Base-by-base conservation (phyloP, 108 stramenopile species). In the Skeletonema grethae region DNA sequence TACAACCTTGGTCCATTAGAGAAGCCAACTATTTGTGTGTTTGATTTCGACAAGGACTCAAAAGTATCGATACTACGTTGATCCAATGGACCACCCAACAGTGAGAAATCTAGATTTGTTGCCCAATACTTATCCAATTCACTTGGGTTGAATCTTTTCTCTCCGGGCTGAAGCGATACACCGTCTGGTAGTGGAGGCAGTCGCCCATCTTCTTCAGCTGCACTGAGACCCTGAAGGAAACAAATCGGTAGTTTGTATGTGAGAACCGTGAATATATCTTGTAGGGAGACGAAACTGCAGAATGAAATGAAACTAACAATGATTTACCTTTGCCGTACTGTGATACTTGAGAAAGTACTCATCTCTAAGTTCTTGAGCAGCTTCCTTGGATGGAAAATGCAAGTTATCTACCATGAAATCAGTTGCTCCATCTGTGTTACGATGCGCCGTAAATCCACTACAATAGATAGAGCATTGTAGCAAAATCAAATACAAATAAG, bases 261-360 rank as follows among this genome's bases (percentile, higher is more conserved):
- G 5, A 0, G 62, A 34, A 38, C 6, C 62, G 9, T 18, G 0
- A 20, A 5, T 7, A 32, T 18, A 63, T 10, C 13, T 8, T 65
- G 46, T 20, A 5, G 48, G 13, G 5, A 3, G 35, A 57, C 2
- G 56, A 58, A 53, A 56, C 65, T 50, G 65, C 24, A 11, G 15
- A 46, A 28, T 28, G 25, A 53, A 2, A 32, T 55, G 30, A 31
- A 7, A 25, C 30, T 22, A 53, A 65, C 57, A 55, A 56, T 68
- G 36, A 56, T 68, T 36, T 34, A 79, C 78, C 71, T 94, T 94
- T 63, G 88, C 88, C 0, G 94, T 92, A 3, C 86, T 79, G 65
- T 95, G 94, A 71, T 91, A 91, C 56, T 63, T 76, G 20, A 61
- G 61, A 80, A 95, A 95, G 65, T 92, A 90, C 63, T 87, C 82